Conservation (phyloP, 495 filamentous ascomycete species). For the Aspergillus hancockii region DNA sequence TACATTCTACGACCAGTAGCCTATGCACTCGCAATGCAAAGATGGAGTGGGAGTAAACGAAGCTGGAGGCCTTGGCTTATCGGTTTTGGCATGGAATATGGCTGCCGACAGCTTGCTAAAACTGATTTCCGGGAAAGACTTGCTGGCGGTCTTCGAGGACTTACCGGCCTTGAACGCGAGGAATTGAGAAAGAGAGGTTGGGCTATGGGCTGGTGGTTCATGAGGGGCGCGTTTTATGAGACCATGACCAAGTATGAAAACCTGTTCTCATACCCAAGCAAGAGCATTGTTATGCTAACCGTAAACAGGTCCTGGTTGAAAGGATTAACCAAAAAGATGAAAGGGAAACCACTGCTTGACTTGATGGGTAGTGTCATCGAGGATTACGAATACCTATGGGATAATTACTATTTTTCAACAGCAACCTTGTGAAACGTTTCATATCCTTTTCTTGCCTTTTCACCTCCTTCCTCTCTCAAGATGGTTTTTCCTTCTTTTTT, state of each 20-base stretch:
- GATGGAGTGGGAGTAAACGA: slow-evolving; percentile 58
- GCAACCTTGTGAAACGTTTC: slow-evolving; percentile 68
- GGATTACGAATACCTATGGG: slow-evolving; percentile 97
- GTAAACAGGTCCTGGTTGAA: slow-evolving; percentile 57
- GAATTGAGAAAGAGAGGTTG: slow-evolving; percentile 83
- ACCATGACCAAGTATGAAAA: slow-evolving; percentile 75
- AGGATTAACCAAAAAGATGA: slow-evolving; percentile 64
- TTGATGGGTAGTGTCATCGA: slow-evolving; percentile 81
- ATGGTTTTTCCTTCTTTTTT: background rate
- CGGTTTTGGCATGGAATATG: slow-evolving; percentile 83
- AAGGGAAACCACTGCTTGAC: slow-evolving; percentile 72
- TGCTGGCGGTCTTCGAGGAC: slow-evolving; percentile 64
- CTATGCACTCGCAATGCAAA: slow-evolving; percentile 83
- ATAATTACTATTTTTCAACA: slow-evolving; percentile 91
- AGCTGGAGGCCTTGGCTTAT: slow-evolving; percentile 90
- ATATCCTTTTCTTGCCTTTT: no score
- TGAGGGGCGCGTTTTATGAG: slow-evolving; percentile 96
- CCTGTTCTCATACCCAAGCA: background rate
- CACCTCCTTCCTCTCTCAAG: no score
- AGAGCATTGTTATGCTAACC: slow-evolving; percentile 31
- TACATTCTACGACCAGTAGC: slow-evolving; percentile 88
- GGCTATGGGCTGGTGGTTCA: slow-evolving; percentile 90
- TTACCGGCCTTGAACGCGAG: slow-evolving; percentile 84
- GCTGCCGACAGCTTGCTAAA: slow-evolving; percentile 79
- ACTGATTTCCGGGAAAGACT: slow-evolving; percentile 65